A percentile compares a stretch with the other conserved stretches of the same genome.
Conservation (phyloP, 257 asterid species). For the Solanum stenotomum region DNA sequence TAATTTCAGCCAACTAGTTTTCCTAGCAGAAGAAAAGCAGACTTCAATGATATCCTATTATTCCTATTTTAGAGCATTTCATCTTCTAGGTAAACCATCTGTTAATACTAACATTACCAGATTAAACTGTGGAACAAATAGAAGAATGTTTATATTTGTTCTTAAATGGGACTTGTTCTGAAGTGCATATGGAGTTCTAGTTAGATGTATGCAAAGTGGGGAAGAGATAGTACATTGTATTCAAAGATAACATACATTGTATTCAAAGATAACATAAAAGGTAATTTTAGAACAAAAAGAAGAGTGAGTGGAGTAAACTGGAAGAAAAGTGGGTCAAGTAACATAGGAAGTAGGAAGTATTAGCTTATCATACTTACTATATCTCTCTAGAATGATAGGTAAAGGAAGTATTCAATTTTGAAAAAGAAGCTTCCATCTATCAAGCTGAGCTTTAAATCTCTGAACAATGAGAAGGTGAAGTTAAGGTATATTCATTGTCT, state of each 20-base stretch:
- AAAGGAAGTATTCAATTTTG: background rate
- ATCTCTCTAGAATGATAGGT: background rate
- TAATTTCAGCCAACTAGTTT: background rate
- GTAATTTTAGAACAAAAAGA: background rate
- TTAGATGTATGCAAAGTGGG: background rate
- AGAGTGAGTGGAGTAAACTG: background rate
- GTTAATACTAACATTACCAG: background rate
- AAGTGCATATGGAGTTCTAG: background rate
- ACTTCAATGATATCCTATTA: background rate
- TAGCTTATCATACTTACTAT: background rate
- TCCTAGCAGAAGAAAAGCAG: background rate
- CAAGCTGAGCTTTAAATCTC: background rate
- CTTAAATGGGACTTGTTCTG: background rate
- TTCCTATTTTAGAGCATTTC: background rate
- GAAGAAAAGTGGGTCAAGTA: background rate
- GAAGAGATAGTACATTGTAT: background rate
- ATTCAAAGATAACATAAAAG: background rate
- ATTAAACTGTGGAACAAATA: background rate
- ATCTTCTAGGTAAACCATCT: background rate
- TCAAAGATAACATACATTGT: background rate
- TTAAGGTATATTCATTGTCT: background rate
- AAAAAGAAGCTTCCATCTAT: background rate
- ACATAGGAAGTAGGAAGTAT: background rate
- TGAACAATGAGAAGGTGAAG: background rate
- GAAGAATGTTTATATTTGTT: background rate